phyloP scores from a whole-genome alignment of 306 rosid species.

The Quillaja saponaria region DNA sequence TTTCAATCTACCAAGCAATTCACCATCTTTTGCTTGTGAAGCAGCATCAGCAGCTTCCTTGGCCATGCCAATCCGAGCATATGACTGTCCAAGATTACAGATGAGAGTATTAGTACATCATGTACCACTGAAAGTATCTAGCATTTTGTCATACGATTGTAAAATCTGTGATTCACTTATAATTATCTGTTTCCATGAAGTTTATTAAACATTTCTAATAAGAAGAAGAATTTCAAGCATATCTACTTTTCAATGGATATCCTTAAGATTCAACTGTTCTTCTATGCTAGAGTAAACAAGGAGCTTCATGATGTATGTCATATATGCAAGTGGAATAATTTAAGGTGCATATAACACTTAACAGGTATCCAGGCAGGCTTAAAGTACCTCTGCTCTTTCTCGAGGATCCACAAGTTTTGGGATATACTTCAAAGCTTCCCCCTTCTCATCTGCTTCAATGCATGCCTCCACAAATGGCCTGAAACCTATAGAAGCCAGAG shows the following conservation, averaged over 20 bases:
- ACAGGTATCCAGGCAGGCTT: no score
- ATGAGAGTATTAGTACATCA: constrained; percentile 9
- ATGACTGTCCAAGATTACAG: constrained; percentile 57
- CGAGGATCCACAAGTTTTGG: constrained; percentile 91
- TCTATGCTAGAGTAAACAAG: background rate
- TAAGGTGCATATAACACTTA: background rate
- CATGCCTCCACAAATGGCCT: constrained; percentile 98
- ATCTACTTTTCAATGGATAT: no score
- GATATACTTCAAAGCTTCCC: constrained; percentile 89
- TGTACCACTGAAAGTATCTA: background rate
- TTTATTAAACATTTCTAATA: no score
- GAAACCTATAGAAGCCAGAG: constrained; percentile 57
- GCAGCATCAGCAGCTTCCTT: constrained; percentile 99
- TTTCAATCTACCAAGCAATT: constrained; percentile 87
- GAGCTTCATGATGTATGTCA: background rate
- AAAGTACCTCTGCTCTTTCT: constrained; percentile 88
- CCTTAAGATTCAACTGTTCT: constrained; percentile 11
- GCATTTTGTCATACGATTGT: background rate
- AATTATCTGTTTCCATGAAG: background rate
- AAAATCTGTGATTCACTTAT: constrained; percentile 25
- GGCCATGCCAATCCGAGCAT: constrained; percentile 93
- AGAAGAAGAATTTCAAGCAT: no score
- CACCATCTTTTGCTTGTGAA: constrained; percentile 91
- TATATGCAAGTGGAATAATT: constrained; percentile 5
- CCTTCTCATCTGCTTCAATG: constrained; percentile 91